These are phyloP conservation scores for Jackrogersella minutella DNA, from an alignment of 495 filamentous ascomycete genomes.

Conservation along the genomic window DNA sequence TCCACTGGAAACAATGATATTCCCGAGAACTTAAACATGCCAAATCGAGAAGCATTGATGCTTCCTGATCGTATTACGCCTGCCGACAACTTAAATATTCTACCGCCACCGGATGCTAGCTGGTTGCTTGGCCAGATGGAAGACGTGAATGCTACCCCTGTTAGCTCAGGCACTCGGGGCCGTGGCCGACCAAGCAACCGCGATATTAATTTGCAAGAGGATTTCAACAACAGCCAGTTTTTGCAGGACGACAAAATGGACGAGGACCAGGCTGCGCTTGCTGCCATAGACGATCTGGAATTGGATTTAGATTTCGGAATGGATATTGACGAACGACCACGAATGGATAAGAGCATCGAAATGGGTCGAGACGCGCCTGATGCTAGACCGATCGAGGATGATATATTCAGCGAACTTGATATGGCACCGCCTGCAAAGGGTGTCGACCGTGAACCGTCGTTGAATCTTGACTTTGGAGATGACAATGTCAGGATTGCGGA, in stretches of 20 bases:
- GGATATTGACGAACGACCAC: constrained; percentile 59
- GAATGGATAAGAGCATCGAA: constrained; percentile 75
- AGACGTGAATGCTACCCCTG: constrained; percentile 58
- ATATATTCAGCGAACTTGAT: constrained; percentile 73
- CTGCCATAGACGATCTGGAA: constrained; percentile 61
- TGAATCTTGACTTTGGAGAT: constrained; percentile 59
- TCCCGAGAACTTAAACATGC: constrained; percentile 68
- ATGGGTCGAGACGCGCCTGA: constrained; percentile 81
- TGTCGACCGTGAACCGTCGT: constrained; percentile 51
- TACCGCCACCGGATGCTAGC: constrained; percentile 73
- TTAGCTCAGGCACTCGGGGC: constrained; percentile 50
- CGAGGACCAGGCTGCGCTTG: constrained; percentile 61
- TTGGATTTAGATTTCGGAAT: constrained; percentile 67
- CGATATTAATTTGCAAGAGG: constrained; percentile 69
- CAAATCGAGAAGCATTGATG: constrained; percentile 73
- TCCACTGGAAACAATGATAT: constrained; percentile 82
- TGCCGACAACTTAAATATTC: constrained; percentile 77
- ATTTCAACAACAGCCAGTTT: constrained; percentile 70
- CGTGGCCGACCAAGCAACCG: constrained; percentile 67
- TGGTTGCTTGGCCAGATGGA: constrained; percentile 74
- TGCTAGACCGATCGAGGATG: constrained; percentile 70
- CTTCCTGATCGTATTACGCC: constrained; percentile 90
- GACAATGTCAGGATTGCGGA: constrained; percentile 62
- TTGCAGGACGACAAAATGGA: constrained; percentile 68
- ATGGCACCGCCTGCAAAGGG: constrained; percentile 58